Base-by-base conservation (phyloP, 2,329 filamentous ascomycete genomes). In the Calycina herbarum region DNA sequence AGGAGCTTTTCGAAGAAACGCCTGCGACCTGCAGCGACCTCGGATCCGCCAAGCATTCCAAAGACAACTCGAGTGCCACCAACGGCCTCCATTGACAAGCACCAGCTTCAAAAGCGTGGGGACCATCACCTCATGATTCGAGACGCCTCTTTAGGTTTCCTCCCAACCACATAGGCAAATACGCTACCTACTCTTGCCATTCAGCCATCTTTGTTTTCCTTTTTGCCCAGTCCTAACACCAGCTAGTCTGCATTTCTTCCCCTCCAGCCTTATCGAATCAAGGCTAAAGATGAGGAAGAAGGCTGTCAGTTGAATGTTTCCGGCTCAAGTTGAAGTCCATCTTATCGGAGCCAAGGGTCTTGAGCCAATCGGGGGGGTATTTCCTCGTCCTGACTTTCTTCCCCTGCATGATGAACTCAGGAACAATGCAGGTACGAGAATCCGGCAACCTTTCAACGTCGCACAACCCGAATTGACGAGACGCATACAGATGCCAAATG, bases 371-470 rank as follows among this genome's bases (percentile, higher is more conserved):
- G 66, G 66, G 64, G 40, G 59, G 57, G 58, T 57, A 8, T 24
- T 29, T 42, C 5, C 11, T 10, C 15, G 27, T 17, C 29, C 17
- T 64, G 35, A 24, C 17, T n/a, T 48, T 56, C 42, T 56, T 35
- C 35, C 8, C 15, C 33, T 27, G 35, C 56, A 31, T 35, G 38
- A 60, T 35, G 58, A 24, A 31, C 62, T 48, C 59, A 73, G 71
- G 71, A 69, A 72, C 71, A 56, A 72, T 73, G 73, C 72, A 73
- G 73, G 73, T 70, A 74, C 72, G 40, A 45, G n/a, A 59, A 59
- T 54, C 31, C 20, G 17, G 40, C 59, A 24, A 27, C 45, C 45
- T 24, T 24, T 51, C 45, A 38, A 57, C 29, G 33, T 58, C 61
- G 61, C 51, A 63, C 61, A 63, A 31, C 45, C 51, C 35, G 56